Evolutionary conservation across 148 eudicot species (phyloP).

Genomic region (Persicaria maculosa): DNA sequence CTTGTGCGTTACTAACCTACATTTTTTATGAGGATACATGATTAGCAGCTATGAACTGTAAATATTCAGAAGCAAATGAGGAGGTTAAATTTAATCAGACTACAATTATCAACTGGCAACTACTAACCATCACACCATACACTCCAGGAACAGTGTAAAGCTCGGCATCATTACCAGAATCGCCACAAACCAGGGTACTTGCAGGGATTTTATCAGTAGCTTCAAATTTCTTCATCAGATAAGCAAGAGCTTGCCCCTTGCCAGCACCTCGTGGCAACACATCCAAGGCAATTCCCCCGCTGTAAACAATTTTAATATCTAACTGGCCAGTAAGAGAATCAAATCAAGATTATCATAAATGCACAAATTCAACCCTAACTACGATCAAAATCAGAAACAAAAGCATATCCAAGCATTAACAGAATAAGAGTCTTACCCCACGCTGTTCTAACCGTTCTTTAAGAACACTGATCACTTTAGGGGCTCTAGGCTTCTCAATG

Average conservation of each 20-base stretch:
- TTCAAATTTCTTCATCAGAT: slow-evolving; percentile 35
- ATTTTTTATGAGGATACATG: slow-evolving; percentile 4
- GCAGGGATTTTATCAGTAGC: slow-evolving; percentile 26
- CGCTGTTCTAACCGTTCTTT: slow-evolving; percentile 28
- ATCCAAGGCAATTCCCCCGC: slow-evolving; percentile 44
- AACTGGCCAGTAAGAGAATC: slow-evolving; percentile 26
- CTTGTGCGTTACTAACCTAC: slow-evolving; percentile 53
- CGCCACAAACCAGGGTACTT: slow-evolving; percentile 49
- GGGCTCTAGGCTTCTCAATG: slow-evolving; percentile 36
- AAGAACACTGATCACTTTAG: slow-evolving; percentile 30
- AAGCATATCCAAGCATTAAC: neutral
- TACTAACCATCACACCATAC: slow-evolving; percentile 50
- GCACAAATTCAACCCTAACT: neutral
- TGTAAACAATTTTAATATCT: slow-evolving; percentile 47
- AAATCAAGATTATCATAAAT: neutral
- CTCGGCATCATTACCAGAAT: slow-evolving; percentile 59
- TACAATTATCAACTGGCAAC: neutral
- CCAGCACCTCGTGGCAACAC: slow-evolving; percentile 48
- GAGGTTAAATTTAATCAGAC: slow-evolving; percentile 1
- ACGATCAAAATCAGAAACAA: neutral
- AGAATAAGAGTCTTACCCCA: slow-evolving; percentile 29
- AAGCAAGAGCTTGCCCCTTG: slow-evolving; percentile 54
- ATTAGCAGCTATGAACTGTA: neutral
- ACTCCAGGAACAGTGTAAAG: slow-evolving; percentile 43
- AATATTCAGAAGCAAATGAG: neutral